Conservation (phyloP, 805 yeast genomes). For the Huiozyma sinensis region DNA sequence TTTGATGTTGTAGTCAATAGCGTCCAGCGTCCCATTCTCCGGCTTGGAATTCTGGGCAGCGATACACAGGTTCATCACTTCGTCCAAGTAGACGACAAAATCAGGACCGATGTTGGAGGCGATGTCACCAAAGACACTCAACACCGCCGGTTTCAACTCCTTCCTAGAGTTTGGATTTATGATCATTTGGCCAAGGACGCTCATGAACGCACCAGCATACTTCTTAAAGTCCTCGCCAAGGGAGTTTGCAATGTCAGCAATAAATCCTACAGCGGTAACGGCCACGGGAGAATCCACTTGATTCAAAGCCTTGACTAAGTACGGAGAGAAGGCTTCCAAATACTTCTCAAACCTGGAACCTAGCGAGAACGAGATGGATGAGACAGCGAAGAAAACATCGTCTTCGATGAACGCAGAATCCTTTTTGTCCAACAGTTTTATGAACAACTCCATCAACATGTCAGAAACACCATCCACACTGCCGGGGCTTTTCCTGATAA, state of each 20-base stretch:
- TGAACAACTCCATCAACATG: slow-evolving; percentile 70
- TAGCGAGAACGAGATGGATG: slow-evolving; percentile 77
- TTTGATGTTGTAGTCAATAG: slow-evolving; percentile 59
- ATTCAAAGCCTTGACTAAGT: slow-evolving; percentile 62
- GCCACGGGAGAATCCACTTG: slow-evolving; percentile 79
- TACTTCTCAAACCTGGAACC: slow-evolving; percentile 63
- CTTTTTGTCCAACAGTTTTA: slow-evolving; percentile 53
- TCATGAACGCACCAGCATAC: slow-evolving; percentile 75
- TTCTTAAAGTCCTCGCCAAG: slow-evolving; percentile 63
- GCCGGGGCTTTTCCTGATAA: slow-evolving; percentile 68
- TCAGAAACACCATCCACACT: slow-evolving; percentile 65
- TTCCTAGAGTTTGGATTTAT: slow-evolving; percentile 58
- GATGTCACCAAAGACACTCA: slow-evolving; percentile 92
- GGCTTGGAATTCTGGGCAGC: slow-evolving; percentile 54
- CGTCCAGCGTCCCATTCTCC: slow-evolving; percentile 60
- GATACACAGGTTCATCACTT: slow-evolving; percentile 68
- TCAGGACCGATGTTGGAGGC: slow-evolving; percentile 77
- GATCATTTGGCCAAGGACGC: slow-evolving; percentile 63
- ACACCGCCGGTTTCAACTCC: slow-evolving; percentile 75
- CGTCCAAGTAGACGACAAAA: slow-evolving; percentile 66
- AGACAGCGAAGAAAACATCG: slow-evolving; percentile 84
- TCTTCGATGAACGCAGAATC: slow-evolving; percentile 75
- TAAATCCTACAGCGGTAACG: slow-evolving; percentile 84
- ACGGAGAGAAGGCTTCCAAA: slow-evolving; percentile 77
- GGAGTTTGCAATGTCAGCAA: slow-evolving; percentile 89